Evolutionary conservation across 2,329 filamentous ascomycete genomes (phyloP).

Genomic region (Sordariomycetes sp.): DNA sequence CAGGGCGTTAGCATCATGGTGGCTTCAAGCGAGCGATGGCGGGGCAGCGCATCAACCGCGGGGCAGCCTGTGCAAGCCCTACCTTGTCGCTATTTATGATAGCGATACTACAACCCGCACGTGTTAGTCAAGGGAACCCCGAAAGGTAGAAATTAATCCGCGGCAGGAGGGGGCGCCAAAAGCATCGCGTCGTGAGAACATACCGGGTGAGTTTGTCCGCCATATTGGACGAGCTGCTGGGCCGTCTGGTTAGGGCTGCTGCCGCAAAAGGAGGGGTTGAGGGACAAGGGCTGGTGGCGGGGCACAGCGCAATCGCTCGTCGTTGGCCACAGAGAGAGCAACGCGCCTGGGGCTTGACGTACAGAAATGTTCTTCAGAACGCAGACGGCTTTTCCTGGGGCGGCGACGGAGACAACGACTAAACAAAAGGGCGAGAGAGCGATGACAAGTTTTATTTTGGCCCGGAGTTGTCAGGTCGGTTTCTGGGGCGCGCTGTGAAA

Average conservation of each 20-base stretch:
- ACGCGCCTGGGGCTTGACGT: too few relatives aligned
- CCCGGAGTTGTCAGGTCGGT: background rate
- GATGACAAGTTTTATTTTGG: background rate
- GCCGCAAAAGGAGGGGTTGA: background rate
- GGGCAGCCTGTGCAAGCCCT: slow-evolving; percentile 3
- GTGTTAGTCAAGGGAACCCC: background rate
- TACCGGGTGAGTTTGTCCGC: slow-evolving; percentile 93
- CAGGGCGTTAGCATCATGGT: slow-evolving; percentile 17
- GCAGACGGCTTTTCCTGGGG: too few relatives aligned
- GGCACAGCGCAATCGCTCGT: background rate
- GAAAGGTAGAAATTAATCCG: background rate
- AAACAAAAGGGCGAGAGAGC: too few relatives aligned
- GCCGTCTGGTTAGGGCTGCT: slow-evolving; percentile 3
- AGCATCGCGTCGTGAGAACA: slow-evolving; percentile 16
- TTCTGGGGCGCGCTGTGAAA: background rate
- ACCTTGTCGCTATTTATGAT: slow-evolving; percentile 99
- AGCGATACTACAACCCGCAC: slow-evolving; percentile 60
- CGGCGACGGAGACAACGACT: too few relatives aligned
- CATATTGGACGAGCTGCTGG: slow-evolving; percentile 38
- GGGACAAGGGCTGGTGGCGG: background rate
- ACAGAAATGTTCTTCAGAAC: too few relatives aligned
- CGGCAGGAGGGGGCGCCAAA: background rate
- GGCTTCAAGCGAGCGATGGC: background rate
- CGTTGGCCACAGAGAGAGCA: background rate
- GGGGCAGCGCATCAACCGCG: slow-evolving; percentile 4